phyloP scores from a whole-genome alignment of 345 rosid genomes.

The Eucalyptus cloeziana region DNA sequence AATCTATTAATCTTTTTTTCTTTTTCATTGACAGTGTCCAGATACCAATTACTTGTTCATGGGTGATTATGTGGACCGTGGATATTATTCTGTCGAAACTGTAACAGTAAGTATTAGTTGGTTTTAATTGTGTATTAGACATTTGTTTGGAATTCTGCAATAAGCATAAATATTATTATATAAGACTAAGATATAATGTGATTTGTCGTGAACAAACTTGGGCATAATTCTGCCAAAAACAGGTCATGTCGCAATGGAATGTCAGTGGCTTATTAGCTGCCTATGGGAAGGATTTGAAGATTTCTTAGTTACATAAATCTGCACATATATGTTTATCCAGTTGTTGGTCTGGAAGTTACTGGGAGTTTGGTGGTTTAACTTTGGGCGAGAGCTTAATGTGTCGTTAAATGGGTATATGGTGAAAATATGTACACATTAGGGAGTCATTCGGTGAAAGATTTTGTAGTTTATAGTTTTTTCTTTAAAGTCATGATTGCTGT shows the following conservation, averaged over 20 bases:
- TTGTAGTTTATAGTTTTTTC: neutral
- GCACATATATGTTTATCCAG: neutral
- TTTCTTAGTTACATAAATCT: neutral
- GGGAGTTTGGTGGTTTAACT: neutral
- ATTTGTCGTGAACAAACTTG: neutral
- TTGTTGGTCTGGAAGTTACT: neutral
- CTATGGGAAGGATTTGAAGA: neutral
- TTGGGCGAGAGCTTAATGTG: neutral
- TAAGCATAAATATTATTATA: neutral
- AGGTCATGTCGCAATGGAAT: neutral
- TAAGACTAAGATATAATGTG: neutral
- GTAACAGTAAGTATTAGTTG: slow-evolving; percentile 48
- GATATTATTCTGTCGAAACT: slow-evolving; percentile 97
- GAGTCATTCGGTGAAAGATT: neutral
- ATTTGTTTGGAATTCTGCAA: neutral
- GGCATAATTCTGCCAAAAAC: neutral
- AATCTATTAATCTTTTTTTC: neutral
- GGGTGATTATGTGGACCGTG: slow-evolving; percentile 99
- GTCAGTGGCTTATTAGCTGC: neutral
- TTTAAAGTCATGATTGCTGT: neutral
- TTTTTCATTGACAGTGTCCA: slow-evolving; percentile 63
- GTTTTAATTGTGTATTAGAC: neutral
- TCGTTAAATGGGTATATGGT: neutral
- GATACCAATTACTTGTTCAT: slow-evolving; percentile 96
- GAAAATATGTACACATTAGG: neutral